Evolutionary conservation across 495 filamentous ascomycete species (phyloP), one percentile per base, ranked within the genome.

Genomic region (Aspergillus sparsus): DNA sequence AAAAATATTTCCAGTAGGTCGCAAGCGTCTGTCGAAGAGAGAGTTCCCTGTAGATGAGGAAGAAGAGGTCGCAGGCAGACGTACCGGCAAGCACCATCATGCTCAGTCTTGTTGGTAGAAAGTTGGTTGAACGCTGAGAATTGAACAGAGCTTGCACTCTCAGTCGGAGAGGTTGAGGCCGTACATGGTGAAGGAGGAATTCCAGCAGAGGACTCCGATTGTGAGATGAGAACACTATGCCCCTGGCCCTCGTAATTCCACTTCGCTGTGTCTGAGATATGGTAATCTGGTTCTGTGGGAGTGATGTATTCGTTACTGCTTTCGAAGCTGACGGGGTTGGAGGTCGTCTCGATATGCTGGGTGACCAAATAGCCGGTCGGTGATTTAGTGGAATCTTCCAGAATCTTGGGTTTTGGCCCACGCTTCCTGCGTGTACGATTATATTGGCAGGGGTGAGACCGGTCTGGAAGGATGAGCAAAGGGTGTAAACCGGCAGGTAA

Each of bases 1-100:
- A 83, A 83, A 61, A 77, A 83, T 11, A 80, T 69, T 34, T 82
- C 80, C 6, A 83, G 67, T 45, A 83, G 68, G 53, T 82, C 77
- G 46, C 78, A 81, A 1, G 80, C 80, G 54, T 79, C 74, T 8
- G 65, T 47, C 11, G 73, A 54, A 0, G 79, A 63, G 13, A 83
- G 67, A 49, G 79, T 70, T 9, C 71, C 64, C 16, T 69, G 62
- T 37, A 81, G 58, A 49, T 74, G 66, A 2, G 77, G 77, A 13
- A 81, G 62, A 8, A 77, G 58, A 6, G 56, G 42, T 2, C 64
- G 57, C 1, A 72, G 61, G 27, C 67, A 72, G 10, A 45, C 58
- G 31, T 72, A 71, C 5, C 53, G 59, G 44, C 59, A 61, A 6
- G 31, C 16, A 37, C 8, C 41, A 35, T 21, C 36, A 35, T 35